Percentiles rank a stretch among this genome's conserved stretches.
Conservation (phyloP, 2,329 filamentous ascomycete species). For the Helminthosporium solani region DNA sequence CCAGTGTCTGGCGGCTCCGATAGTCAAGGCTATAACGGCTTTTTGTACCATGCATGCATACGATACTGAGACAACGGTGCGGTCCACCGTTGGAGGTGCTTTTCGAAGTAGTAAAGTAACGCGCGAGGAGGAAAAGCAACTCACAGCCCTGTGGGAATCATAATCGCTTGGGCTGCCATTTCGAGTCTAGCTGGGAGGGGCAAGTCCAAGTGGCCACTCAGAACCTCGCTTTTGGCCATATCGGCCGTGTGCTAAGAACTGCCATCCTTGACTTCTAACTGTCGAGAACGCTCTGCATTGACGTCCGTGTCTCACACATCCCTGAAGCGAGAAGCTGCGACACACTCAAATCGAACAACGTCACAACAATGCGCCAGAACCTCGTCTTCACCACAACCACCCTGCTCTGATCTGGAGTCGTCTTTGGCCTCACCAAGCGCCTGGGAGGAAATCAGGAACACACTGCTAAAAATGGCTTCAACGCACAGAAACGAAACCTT, state of each 20-base stretch:
- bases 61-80: too few species aligned
- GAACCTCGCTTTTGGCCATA: constrained; percentile 1
- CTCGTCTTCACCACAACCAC: constrained; percentile 25
- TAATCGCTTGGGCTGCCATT: constrained; percentile 8
- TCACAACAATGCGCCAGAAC: constrained; percentile 14
- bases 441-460: constrained; percentile 3
- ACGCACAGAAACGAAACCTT: constrained; percentile 30
- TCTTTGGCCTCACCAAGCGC: constrained; percentile 19
- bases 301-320: constrained; percentile 18
- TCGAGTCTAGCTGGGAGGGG: not conserved
- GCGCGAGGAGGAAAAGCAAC: too few species aligned
- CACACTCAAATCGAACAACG: constrained; percentile 16
- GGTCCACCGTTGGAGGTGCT: not conserved
- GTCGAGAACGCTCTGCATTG: constrained; percentile 6
- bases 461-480: constrained; percentile 13
- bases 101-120: too few species aligned
- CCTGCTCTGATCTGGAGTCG: constrained; percentile 11
- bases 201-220: constrained; percentile 1
- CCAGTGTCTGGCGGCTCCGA: too few species aligned
- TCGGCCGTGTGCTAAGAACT: constrained; percentile 7
- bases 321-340: constrained; percentile 21
- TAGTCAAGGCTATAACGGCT: too few species aligned
- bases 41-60: too few species aligned
- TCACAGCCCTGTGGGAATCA: constrained; percentile 12
- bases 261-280: constrained; percentile 5